Base-by-base conservation (phyloP, 768 basidiomycete species). In the Leccinum aurantiacum region DNA sequence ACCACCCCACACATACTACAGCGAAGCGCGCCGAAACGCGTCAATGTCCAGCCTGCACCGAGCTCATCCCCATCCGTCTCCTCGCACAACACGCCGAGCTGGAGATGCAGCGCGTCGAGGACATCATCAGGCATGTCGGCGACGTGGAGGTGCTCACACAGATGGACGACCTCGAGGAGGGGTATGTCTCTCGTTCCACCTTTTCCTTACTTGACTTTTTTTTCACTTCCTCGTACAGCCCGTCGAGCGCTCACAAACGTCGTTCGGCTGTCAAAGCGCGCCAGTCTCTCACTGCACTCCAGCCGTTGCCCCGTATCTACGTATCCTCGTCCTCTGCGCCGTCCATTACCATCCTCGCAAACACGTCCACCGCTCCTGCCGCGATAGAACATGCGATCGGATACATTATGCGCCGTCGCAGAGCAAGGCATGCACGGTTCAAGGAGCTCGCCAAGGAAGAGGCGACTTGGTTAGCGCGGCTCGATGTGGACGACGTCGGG, bases 21-120 rank as follows among this genome's bases (percentile, higher is more conserved):
- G 89, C 80, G 4, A 89, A 85, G 70, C 84, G 87, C 48, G 90
- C 87, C 17, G 90, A 91, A 69, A 93, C 89, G 3, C 79, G 85
- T 59, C 77, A 77, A 60, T 93, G 91, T 67, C 91, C 91, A 2
- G 83, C 88, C 41, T 93, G 91, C 73, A 75, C 80, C 14, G 90
- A 93, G 69, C 70, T 70, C 41, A 88, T 93, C 46, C 90, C 91
- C 14, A 68, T 91, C 24, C 85, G 90, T 13, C 79, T 92, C n/a
- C 78, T 93, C 15, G 78, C 77, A 3, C 78, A 76, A 58, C 91
- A 93, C 65, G 79, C 81, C 3, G 79, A 78, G 46, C 78, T 92
- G 27, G 91, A 93, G 71, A 75, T 80, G 37, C 80, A 89, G 64
- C 82, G 90, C 62, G 79, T 91, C 22, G 83, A 90, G 60, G 80